These are phyloP conservation scores for Suillus bovinus DNA, from an alignment of 768 basidiomycete genomes.

Conservation along the genomic window DNA sequence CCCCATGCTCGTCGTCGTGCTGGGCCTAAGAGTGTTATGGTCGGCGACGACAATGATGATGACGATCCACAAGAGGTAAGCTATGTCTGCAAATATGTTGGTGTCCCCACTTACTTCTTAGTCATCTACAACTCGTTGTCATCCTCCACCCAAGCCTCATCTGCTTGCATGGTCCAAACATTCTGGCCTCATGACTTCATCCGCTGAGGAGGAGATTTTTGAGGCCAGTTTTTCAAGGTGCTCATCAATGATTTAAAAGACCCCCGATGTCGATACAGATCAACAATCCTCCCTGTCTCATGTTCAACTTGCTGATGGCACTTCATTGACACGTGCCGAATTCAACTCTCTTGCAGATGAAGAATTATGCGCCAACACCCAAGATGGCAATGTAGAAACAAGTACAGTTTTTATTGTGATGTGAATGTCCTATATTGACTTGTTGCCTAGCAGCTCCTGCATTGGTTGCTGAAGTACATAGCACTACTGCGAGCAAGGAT, in stretches of 20 bases:
- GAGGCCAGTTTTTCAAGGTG: background rate
- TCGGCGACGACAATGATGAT: background rate
- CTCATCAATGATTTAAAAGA: background rate
- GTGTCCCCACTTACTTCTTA: background rate
- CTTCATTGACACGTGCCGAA: background rate
- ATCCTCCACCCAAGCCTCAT: background rate
- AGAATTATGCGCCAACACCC: background rate
- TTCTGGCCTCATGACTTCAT: background rate
- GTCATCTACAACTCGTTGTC: background rate
- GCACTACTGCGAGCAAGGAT: background rate
- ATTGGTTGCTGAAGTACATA: background rate
- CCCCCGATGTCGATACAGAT: background rate
- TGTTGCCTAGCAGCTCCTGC: background rate
- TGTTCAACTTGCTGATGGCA: background rate
- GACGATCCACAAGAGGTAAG: background rate
- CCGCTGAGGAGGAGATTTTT: background rate
- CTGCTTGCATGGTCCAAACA: background rate
- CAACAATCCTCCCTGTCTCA: background rate
- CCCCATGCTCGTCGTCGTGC: background rate
- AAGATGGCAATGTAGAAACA: background rate
- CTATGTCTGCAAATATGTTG: background rate
- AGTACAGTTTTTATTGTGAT: background rate
- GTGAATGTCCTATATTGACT: background rate
- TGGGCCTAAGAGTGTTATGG: background rate
- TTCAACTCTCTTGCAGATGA: background rate